Evolutionary conservation across 768 basidiomycete genomes (phyloP), one percentile per base, ranked within the genome.

Genomic region (Agaricus bisporus): DNA sequence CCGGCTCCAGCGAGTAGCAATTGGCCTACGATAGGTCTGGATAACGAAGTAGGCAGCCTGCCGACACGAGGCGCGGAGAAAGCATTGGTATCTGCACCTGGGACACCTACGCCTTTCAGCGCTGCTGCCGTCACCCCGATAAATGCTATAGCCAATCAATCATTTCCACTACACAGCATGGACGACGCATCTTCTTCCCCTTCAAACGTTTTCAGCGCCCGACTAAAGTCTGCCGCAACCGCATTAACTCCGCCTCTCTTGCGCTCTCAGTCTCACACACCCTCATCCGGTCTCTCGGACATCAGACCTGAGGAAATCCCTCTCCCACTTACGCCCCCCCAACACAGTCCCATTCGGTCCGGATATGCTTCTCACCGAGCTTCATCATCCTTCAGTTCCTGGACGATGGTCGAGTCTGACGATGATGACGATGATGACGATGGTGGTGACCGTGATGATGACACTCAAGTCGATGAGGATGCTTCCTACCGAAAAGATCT

Each of bases 241-340:
- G 56, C 50, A 56, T 32, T 52, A 56, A 41, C 56, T 51, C 50
- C 56, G 26, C 56, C 50, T 22, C 44, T 41, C 18, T n/a, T 17
- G 12, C 50, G 36, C 25, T 22, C 50, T 39, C 48, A 45, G 10
- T 49, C 44, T 28, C 36, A 46, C 36, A 41, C 28, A 20, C 20
- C 28, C 12, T 51, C 54, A 29, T 32, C 43, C 49, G 47, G 25
- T 49, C 41, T 48, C 11, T 48, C 45, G 8, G 56, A 57, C 3
- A 28, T 46, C 8, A 17, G 32, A 41, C 39, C 51, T 38, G 47
- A 49, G 17, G 56, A 57, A 22, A 41, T 54, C 15, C 53, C 53
- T 42, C 29, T 43, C 14, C 47, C 47, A 9, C 39, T 29, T n/a
- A 41, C 51, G 5, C 51, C 53, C 41, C 22, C 47, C 18, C 46